phyloP scores from a whole-genome alignment of 2,329 filamentous ascomycete species.

The Venturia pyrina region DNA sequence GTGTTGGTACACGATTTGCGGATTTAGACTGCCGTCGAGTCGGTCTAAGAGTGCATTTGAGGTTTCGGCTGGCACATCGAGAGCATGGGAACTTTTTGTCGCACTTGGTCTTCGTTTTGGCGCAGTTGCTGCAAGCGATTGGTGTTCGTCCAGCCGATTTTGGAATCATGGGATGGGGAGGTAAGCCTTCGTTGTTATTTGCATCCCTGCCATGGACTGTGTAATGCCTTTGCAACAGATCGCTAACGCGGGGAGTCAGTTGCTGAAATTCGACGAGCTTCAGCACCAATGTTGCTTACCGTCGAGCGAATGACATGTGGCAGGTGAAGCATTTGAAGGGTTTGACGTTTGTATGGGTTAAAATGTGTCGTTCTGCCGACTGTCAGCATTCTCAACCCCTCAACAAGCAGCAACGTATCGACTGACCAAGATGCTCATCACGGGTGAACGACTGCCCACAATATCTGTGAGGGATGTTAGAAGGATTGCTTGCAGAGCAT shows the following conservation, averaged over 20 bases:
- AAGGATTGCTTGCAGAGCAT: not conserved
- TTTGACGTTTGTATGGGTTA: constrained; percentile 46
- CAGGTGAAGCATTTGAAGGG: constrained; percentile 45
- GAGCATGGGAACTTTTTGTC: constrained; percentile 46
- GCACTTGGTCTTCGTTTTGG: constrained; percentile 45
- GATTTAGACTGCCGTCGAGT: constrained; percentile 39
- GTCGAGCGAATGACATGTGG: constrained; percentile 44
- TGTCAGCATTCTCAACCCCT: constrained; percentile 17
- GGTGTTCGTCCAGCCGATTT: constrained; percentile 42
- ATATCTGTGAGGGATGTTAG: constrained; percentile 21
- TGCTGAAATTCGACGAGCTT: not conserved
- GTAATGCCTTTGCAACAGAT: constrained; percentile 42
- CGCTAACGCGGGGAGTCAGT: constrained; percentile 23
- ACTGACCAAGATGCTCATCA: constrained; percentile 37
- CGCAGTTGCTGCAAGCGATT: constrained; percentile 44
- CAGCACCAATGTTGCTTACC: constrained; percentile 27
- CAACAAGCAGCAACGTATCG: not conserved
- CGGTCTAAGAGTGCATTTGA: constrained; percentile 37
- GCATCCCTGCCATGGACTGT: constrained; percentile 41
- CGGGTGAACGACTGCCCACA: constrained; percentile 43
- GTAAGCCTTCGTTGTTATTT: constrained; percentile 39
- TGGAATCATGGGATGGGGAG: constrained; percentile 39
- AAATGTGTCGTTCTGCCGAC: constrained; percentile 31
- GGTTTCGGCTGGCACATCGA: constrained; percentile 39
- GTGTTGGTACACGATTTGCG: constrained; percentile 14